Base-by-base conservation (phyloP, 441 rosid species). In the Erysimum cheiri region DNA sequence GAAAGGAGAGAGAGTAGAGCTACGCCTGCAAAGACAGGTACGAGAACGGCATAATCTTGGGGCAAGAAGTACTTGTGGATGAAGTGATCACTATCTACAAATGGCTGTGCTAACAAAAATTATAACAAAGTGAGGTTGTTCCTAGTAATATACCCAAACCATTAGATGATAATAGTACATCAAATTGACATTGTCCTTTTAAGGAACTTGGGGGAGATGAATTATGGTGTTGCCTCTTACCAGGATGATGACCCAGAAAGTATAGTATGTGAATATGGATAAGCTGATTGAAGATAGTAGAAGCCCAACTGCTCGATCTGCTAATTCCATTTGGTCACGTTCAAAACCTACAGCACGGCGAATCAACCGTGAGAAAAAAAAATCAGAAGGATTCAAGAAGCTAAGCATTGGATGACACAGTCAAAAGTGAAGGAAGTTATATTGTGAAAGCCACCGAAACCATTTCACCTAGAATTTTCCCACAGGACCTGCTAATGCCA, bases 211-310 rank as follows among this genome's bases (percentile, higher is more conserved):
- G 53, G 13, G 19, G 14, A 57, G 55, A 44, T 32, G 32, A 33
- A 3, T 15, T 0, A 22, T 57, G 73, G 29, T n/a, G 36, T 46
- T n/a, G 49, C 33, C 9, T 70, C 85, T 81, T 1, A 92, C 98
- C 84, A 92, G 77, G 56, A 92, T 88, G 82, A 92, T 90, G 77
- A 85, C 95, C 98, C 98, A 92, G 64, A 92, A 92, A 9, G 96
- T 92, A 60, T 88, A 92, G 79, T 92, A 92, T 6, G 93, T 88
- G 87, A 92, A 92, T 60, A 88, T 85, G 41, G 93, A 84, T 74
- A 92, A 56, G 84, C 95, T 92, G 81, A 80, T 81, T 8, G 82
- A 64, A 19, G 95, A 78, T 43, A 94, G 56, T 15, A 94, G 52
- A 48, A 90, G 84, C 66, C 98, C 96, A 26, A 92, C 89, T 19